A percentile compares a stretch with the other conserved stretches of the same genome.
Conservation (phyloP, 257 asterid species). For the Vinca minor region DNA sequence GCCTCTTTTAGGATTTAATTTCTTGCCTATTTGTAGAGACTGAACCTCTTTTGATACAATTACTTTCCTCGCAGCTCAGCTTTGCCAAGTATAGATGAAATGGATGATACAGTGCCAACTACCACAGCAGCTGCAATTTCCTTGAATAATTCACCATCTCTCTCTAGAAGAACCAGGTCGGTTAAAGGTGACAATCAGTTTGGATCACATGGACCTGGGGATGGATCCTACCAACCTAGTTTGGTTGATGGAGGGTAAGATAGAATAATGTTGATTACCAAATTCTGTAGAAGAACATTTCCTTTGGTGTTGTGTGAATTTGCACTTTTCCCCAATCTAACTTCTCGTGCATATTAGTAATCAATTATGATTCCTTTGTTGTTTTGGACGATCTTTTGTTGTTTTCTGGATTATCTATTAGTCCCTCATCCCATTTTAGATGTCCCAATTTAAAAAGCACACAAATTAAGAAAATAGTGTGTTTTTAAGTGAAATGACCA, state of each 20-base stretch:
- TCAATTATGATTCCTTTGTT: neutral
- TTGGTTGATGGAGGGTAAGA: slow-evolving; percentile 85
- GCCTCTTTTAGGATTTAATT: neutral
- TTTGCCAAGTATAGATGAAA: slow-evolving; percentile 52
- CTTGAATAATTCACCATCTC: slow-evolving; percentile 55
- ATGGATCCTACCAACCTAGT: slow-evolving; percentile 52
- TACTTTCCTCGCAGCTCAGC: slow-evolving; percentile 56
- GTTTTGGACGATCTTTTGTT: neutral
- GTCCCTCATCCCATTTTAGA: too few relatives aligned
- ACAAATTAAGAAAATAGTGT: too few relatives aligned
- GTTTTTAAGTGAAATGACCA: too few relatives aligned
- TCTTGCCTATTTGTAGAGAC: slow-evolving; percentile 5
- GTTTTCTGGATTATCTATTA: too few relatives aligned
- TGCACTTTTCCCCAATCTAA: neutral
- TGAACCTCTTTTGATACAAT: slow-evolving; percentile 3
- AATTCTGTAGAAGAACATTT: slow-evolving; percentile 10
- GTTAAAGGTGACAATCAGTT: slow-evolving; percentile 61
- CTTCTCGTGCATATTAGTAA: neutral
- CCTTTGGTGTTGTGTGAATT: slow-evolving; percentile 1
- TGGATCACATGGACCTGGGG: slow-evolving; percentile 45
- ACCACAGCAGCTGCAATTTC: slow-evolving; percentile 47
- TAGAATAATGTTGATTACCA: slow-evolving; percentile 11
- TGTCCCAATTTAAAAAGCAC: too few relatives aligned
- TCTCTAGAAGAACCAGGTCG: slow-evolving; percentile 89
- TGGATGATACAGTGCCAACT: slow-evolving; percentile 70